phyloP scores from a whole-genome alignment of 441 rosid species.

The Gossypium lobatum region DNA sequence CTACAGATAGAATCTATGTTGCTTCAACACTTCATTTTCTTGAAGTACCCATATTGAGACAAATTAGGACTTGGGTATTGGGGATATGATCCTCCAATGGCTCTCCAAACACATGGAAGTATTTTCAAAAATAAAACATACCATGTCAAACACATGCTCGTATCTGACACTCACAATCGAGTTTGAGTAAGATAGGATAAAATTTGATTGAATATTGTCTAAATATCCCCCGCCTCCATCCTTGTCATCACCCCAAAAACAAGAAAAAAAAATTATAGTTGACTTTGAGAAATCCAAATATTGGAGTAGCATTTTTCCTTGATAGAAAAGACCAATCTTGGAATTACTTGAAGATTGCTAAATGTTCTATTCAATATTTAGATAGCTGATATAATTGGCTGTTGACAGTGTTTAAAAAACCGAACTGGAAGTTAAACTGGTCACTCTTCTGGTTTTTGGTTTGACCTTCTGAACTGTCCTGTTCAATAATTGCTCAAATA shows the following conservation, averaged over 20 bases:
- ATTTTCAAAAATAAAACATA: not conserved
- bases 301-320: not conserved
- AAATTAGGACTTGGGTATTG: not conserved
- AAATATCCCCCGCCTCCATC: not conserved
- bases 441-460: too few relatives aligned
- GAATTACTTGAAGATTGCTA: conserved; percentile 3
- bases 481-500: too few relatives aligned
- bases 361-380: not conserved
- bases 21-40: not conserved
- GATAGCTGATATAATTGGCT: not conserved
- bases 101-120: not conserved
- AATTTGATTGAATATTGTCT: not conserved
- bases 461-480: too few relatives aligned
- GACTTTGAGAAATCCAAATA: not conserved
- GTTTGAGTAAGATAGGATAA: not conserved
- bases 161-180: not conserved
- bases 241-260: not conserved
- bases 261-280: not conserved
- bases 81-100: not conserved
- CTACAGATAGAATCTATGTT: not conserved
- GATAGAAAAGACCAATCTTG: not conserved
- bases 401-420: too few relatives aligned
- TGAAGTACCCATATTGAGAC: not conserved
- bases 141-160: not conserved
- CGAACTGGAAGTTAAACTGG: too few relatives aligned